Conservation (phyloP, 1,139 yeast genomes). For the Candida neerlandica region DNA sequence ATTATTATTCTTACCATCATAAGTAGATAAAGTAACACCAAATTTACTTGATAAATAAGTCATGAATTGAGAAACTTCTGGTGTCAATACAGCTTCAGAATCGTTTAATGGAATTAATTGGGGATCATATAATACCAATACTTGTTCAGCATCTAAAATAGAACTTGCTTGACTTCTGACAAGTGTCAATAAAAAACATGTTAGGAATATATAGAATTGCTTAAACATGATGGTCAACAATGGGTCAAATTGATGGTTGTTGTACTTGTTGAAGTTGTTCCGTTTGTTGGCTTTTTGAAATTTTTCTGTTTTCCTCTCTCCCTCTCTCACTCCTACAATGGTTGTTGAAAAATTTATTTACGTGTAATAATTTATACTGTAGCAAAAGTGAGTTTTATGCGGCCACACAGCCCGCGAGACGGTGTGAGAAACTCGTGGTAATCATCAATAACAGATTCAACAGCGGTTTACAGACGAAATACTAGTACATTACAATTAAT, state of each 20-base stretch:
- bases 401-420: no score
- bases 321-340: neutral
- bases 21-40: slow-evolving; percentile 28
- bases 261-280: neutral
- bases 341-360: neutral
- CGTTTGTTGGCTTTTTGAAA: neutral
- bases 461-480: no score
- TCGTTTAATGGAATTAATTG: slow-evolving; percentile 24
- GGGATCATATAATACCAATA: slow-evolving; percentile 38
- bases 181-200: slow-evolving; percentile 14
- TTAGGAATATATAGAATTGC: slow-evolving; percentile 12
- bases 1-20: slow-evolving; percentile 17
- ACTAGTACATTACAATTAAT: no score
- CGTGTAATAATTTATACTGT: no score
- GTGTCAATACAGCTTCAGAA: slow-evolving; percentile 18
- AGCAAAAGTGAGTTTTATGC: no score
- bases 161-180: slow-evolving; percentile 8
- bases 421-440: no score
- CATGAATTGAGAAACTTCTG: slow-evolving; percentile 24
- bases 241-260: neutral
- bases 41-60: slow-evolving; percentile 24
- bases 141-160: slow-evolving; percentile 18
- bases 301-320: slow-evolving; percentile 2
- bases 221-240: slow-evolving; percentile 8
- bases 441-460: no score